Percentiles rank a stretch among this genome's conserved stretches.
Conservation (phyloP, 2,329 filamentous ascomycete genomes). For the Fusarium sp. region DNA sequence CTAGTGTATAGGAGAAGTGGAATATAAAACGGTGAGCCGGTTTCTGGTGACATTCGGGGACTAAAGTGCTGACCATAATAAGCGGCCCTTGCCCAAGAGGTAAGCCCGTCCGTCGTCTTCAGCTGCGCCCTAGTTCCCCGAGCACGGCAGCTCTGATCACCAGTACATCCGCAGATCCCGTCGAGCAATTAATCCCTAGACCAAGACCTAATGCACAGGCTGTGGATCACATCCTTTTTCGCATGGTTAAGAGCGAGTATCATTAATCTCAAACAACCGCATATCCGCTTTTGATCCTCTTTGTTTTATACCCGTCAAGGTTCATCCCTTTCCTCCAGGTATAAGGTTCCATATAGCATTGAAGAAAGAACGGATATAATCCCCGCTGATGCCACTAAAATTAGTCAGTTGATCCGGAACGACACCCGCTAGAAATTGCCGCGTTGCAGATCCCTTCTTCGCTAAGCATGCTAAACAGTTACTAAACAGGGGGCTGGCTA, state of each 20-base stretch:
- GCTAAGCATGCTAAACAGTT: neutral
- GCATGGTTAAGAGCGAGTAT: neutral
- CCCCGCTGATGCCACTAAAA: neutral
- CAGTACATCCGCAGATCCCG: neutral
- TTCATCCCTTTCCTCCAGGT: neutral
- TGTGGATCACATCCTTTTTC: neutral
- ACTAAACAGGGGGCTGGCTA: neutral
- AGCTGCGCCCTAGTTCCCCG: neutral
- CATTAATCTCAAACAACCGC: neutral
- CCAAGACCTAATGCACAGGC: neutral
- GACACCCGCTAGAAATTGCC: neutral
- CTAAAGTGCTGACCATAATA: neutral
- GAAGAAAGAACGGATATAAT: neutral
- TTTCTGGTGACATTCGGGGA: neutral
- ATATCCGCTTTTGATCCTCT: neutral
- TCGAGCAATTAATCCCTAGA: neutral
- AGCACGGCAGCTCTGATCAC: neutral
- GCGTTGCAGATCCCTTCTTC: slow-evolving; percentile 9
- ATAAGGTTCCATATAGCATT: neutral
- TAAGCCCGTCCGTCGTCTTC: neutral
- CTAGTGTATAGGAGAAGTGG: neutral
- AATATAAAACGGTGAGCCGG: neutral
- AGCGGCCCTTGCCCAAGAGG: neutral
- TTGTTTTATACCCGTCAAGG: neutral
- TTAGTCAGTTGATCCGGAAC: slow-evolving; percentile 9